These are phyloP conservation scores for Albizia julibrissin DNA, from an alignment of 306 rosid genomes.

Conservation along the genomic window DNA sequence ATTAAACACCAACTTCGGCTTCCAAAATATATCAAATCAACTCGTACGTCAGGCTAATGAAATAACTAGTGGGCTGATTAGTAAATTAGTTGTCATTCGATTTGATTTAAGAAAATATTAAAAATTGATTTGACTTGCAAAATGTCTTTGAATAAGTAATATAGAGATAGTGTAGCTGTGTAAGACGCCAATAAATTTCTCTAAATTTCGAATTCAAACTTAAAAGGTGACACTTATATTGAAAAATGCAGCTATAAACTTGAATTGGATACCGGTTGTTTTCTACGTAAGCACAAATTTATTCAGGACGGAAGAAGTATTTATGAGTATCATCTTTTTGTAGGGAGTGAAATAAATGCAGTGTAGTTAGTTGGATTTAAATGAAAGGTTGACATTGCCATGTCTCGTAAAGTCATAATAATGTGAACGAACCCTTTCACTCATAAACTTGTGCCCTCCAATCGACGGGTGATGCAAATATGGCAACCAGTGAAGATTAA, in stretches of 20 bases:
- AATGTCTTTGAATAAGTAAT: no score
- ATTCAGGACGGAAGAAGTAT: no score
- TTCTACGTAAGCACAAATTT: no score
- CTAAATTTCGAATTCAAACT: no score
- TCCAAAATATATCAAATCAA: no score
- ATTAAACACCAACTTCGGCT: no score
- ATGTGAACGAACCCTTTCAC: not conserved
- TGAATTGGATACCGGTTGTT: no score
- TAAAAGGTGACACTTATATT: no score
- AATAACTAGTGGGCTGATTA: not conserved
- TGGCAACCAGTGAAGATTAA: not conserved
- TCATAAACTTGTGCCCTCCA: not conserved
- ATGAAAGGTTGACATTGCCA: not conserved
- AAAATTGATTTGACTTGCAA: not conserved
- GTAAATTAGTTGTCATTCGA: not conserved
- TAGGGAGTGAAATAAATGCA: not conserved
- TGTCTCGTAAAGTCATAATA: not conserved
- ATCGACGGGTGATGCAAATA: not conserved
- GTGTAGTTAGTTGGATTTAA: not conserved
- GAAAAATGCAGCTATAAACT: fast-evolving
- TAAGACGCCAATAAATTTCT: fast-evolving
- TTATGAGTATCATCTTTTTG: no score
- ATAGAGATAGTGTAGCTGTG: fast-evolving
- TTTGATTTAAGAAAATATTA: not conserved
- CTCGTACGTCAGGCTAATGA: no score